phyloP scores from a whole-genome alignment of 495 filamentous ascomycete genomes.

The Annulohypoxylon stygium region DNA sequence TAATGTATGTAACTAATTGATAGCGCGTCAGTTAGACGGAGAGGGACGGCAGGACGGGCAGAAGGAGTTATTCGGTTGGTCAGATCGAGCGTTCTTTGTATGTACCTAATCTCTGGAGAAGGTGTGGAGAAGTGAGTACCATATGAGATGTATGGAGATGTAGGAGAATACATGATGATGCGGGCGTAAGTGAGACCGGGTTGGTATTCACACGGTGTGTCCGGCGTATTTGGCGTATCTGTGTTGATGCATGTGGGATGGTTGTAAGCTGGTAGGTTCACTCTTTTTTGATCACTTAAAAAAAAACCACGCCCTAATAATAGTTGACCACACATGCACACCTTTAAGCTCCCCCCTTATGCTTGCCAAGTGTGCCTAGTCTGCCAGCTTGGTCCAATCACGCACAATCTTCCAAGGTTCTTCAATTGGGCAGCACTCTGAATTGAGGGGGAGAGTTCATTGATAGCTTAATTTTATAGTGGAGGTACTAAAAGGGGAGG shows the following conservation, averaged over 20 bases:
- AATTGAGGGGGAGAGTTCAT: neutral
- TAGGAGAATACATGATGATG: slow-evolving; percentile 20
- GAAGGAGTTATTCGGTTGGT: slow-evolving; percentile 27
- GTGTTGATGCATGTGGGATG: no score
- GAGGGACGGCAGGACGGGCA: neutral
- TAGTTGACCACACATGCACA: neutral
- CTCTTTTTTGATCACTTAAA: no score
- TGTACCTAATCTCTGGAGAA: slow-evolving; percentile 44
- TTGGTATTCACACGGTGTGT: slow-evolving; percentile 22
- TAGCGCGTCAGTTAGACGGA: slow-evolving; percentile 20
- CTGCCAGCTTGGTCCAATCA: slow-evolving; percentile 20
- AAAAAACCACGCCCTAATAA: no score
- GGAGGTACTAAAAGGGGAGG: neutral
- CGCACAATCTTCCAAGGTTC: neutral
- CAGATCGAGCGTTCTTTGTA: slow-evolving; percentile 27
- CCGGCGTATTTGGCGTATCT: neutral
- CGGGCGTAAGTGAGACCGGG: slow-evolving; percentile 11
- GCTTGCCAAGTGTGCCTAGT: neutral
- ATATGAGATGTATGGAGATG: neutral
- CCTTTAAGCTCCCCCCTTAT: neutral
- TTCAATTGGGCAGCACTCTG: slow-evolving; percentile 21
- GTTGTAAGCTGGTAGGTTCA: neutral
- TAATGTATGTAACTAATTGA: slow-evolving; percentile 30
- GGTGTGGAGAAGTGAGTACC: slow-evolving; percentile 32
- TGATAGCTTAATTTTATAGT: neutral